phyloP scores from a whole-genome alignment of 805 yeast genomes.

The Hanseniaspora pseudoguilliermondii region DNA sequence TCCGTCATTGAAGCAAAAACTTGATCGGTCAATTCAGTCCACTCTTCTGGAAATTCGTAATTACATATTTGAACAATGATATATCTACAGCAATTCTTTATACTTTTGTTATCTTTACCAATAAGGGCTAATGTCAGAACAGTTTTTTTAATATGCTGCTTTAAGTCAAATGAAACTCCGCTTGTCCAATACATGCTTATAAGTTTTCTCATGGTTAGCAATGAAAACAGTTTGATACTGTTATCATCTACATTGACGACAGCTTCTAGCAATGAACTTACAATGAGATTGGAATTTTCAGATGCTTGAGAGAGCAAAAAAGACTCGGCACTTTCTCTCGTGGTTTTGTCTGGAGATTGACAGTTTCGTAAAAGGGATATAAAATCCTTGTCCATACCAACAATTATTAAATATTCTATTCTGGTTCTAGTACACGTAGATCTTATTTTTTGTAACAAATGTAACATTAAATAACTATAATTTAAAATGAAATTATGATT shows the following conservation, averaged over 20 bases:
- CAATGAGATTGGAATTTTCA: neutral
- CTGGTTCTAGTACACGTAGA: neutral
- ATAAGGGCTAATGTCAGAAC: slow-evolving; percentile 35
- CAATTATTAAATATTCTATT: neutral
- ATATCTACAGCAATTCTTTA: slow-evolving; percentile 56
- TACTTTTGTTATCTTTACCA: slow-evolving; percentile 38
- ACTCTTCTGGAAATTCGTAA: slow-evolving; percentile 88
- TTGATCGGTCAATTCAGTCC: slow-evolving; percentile 58
- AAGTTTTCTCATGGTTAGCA: slow-evolving; percentile 53
- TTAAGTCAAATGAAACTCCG: slow-evolving; percentile 27
- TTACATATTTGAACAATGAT: slow-evolving; percentile 75
- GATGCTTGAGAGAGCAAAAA: slow-evolving; percentile 26
- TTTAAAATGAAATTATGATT: too few species aligned
- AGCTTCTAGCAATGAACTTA: neutral
- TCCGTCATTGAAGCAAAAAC: slow-evolving; percentile 19
- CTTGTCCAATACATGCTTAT: slow-evolving; percentile 63
- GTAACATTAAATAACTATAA: neutral
- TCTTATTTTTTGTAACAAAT: neutral
- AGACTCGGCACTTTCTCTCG: slow-evolving; percentile 42
- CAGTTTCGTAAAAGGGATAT: slow-evolving; percentile 22
- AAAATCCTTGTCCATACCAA: slow-evolving; percentile 4
- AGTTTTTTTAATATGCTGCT: slow-evolving; percentile 36
- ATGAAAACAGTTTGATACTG: slow-evolving; percentile 41
- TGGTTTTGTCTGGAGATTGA: slow-evolving; percentile 37
- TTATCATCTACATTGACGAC: neutral